phyloP scores from a whole-genome alignment of 768 basidiomycete species.

The Galerina sulciceps region DNA sequence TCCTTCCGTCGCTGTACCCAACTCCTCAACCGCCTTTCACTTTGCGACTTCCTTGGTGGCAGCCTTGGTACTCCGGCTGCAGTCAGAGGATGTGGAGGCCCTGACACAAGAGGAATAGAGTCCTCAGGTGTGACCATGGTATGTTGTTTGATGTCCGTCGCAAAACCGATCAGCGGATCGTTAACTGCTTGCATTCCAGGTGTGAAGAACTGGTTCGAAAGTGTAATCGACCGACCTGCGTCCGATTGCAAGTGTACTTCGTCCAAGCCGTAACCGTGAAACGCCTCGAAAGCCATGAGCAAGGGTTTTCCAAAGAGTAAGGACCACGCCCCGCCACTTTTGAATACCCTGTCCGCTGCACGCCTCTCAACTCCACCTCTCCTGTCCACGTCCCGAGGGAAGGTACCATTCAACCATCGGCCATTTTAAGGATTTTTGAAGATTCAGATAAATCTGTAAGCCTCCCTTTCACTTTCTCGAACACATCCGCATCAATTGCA shows the following conservation, averaged over 20 bases:
- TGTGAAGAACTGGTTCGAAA: background rate
- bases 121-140: too few species aligned
- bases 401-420: constrained; percentile 26
- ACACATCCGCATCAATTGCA: constrained; percentile 25
- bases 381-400: constrained; percentile 26
- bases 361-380: constrained; percentile 11
- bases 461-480: constrained; percentile 8
- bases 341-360: constrained; percentile 18
- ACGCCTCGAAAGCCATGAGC: constrained; percentile 21
- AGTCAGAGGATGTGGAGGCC: too few species aligned
- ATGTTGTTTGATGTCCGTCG: too few species aligned
- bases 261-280: constrained; percentile 30
- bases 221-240: background rate
- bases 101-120: too few species aligned
- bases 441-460: constrained; percentile 19
- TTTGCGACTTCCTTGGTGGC: background rate
- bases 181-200: background rate
- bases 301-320: constrained; percentile 33
- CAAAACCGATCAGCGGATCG: too few species aligned
- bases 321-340: constrained; percentile 29
- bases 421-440: constrained; percentile 30
- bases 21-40: background rate
- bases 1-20: background rate
- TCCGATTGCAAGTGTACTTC: constrained; percentile 1
- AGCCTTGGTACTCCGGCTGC: background rate